These are phyloP conservation scores for Xylariaceae sp. DNA, from an alignment of 2,329 filamentous ascomycete species.

Conservation along the genomic window DNA sequence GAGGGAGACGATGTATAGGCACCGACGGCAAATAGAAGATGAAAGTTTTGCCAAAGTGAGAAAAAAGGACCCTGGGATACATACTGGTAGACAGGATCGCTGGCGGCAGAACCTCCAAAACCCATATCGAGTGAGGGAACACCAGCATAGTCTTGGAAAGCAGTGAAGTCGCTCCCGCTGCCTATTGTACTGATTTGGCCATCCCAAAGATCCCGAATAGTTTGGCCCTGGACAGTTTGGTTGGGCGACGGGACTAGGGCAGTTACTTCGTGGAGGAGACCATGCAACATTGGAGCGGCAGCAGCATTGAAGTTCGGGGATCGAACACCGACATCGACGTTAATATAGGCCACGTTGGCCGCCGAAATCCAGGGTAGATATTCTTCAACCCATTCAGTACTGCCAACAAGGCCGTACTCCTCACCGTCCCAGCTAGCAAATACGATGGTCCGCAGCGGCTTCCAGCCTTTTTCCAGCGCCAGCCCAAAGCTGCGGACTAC, in stretches of 20 bases:
- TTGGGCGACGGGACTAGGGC: constrained; percentile 65
- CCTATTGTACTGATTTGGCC: constrained; percentile 62
- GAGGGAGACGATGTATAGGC: neutral
- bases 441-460: constrained; percentile 82
- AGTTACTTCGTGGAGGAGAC: constrained; percentile 65
- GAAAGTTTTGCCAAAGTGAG: neutral
- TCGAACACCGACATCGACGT: constrained; percentile 71
- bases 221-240: constrained; percentile 66
- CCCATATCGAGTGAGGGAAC: constrained; percentile 62
- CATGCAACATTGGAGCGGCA: constrained; percentile 72
- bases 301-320: constrained; percentile 61
- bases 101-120: constrained; percentile 44
- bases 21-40: neutral
- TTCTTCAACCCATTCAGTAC: constrained; percentile 91
- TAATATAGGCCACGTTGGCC: constrained; percentile 76
- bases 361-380: constrained; percentile 74
- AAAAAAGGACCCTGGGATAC: neutral
- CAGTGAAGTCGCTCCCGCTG: constrained; percentile 69
- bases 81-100: constrained; percentile 59
- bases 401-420: constrained; percentile 82
- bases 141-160: constrained; percentile 69
- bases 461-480: constrained; percentile 69
- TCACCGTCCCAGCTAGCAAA: constrained; percentile 81
- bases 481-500: constrained; percentile 69
- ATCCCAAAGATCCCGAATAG: constrained; percentile 64